Percentiles rank a stretch among this genome's conserved stretches.
phyloP scores from a whole-genome alignment of 331 rosid genomes.

The Cucumis variabilis region DNA sequence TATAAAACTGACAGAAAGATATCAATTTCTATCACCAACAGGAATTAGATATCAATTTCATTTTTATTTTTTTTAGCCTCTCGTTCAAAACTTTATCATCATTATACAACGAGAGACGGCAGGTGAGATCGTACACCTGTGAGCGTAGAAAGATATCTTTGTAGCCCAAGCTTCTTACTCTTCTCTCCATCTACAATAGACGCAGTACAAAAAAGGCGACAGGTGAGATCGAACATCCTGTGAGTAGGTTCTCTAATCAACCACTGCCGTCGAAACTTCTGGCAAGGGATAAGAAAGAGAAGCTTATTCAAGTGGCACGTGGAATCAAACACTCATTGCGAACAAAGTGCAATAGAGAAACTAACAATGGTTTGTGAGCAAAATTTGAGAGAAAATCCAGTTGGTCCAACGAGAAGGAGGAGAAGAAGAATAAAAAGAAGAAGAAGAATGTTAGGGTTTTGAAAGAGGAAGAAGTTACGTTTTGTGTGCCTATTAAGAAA shows the following conservation, averaged over 20 bases:
- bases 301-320: slow-evolving; percentile 20
- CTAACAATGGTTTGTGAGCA: slow-evolving; percentile 34
- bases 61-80: too few species aligned
- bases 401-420: slow-evolving; percentile 27
- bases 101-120: too few species aligned
- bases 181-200: not conserved
- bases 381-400: slow-evolving; percentile 16
- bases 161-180: slow-evolving; percentile 32
- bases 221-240: slow-evolving; percentile 52
- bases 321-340: slow-evolving; percentile 33
- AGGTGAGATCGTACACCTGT: too few species aligned
- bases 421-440: slow-evolving; percentile 13
- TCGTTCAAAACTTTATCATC: too few species aligned
- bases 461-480: too few species aligned
- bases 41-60: too few species aligned
- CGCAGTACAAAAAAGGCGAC: slow-evolving; percentile 8
- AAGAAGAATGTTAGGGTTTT: not conserved
- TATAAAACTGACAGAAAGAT: too few species aligned
- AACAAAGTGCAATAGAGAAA: not conserved
- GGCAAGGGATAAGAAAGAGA: slow-evolving; percentile 13
- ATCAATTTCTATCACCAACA: too few species aligned
- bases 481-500: too few species aligned
- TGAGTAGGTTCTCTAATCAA: slow-evolving; percentile 15
- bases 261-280: slow-evolving; percentile 7
- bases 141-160: too few species aligned